Conservation (phyloP, 1,139 yeast genomes). For the Debaryomyces coudertii region DNA sequence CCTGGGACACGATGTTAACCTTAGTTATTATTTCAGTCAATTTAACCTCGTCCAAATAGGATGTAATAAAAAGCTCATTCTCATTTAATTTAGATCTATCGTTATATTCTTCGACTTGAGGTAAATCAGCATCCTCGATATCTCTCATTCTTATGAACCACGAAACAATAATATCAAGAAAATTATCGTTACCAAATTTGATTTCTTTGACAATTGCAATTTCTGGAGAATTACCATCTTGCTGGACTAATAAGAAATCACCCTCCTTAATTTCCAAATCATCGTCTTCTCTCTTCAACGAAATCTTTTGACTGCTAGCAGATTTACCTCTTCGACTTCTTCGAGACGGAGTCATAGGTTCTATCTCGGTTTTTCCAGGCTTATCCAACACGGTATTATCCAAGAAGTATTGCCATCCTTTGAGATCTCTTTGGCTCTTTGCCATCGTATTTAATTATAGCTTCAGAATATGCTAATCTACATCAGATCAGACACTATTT, state of each 20-base stretch:
- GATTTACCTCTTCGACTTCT: constrained; percentile 22
- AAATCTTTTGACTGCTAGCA: constrained; percentile 20
- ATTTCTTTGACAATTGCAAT: constrained; percentile 48
- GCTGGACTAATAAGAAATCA: constrained; percentile 36
- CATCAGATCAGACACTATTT: background rate
- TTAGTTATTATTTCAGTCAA: constrained; percentile 33
- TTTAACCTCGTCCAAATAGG: constrained; percentile 37
- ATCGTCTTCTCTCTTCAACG: constrained; percentile 35
- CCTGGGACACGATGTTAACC: constrained; percentile 37
- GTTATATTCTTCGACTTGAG: constrained; percentile 16
- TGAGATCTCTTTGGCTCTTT: constrained; percentile 24
- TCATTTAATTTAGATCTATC: constrained; percentile 13
- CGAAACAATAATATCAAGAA: constrained; percentile 39
- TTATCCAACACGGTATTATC: constrained; percentile 9
- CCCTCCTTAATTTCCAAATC: constrained; percentile 44
- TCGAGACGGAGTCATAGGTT: constrained; percentile 17
- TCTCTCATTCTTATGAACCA: constrained; percentile 38
- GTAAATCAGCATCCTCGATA: constrained; percentile 22
- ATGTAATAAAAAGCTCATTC: constrained; percentile 48
- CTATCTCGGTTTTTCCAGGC: constrained; percentile 17
- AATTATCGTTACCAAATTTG: constrained; percentile 39
- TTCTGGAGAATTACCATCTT: constrained; percentile 23
- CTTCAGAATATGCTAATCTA: background rate
- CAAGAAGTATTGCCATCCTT: constrained; percentile 37
- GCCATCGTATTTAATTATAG: constrained; percentile 23